These are phyloP conservation scores for Thuidium tamariscinum DNA, from an alignment of 225 moss, liverwort and hornwort genomes.

Conservation along the genomic window DNA sequence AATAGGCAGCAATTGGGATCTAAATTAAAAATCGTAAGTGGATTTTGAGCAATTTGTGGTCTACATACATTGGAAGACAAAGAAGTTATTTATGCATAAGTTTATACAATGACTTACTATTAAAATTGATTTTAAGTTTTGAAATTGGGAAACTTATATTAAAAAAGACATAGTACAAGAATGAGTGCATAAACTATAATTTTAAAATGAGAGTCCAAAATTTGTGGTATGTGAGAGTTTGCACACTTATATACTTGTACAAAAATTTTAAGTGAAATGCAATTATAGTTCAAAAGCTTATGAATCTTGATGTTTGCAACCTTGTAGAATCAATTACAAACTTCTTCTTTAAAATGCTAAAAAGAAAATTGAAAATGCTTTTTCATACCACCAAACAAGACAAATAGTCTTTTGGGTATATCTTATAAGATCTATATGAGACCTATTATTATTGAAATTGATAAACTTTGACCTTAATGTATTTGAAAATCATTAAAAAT, in stretches of 20 bases:
- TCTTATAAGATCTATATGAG: neutral
- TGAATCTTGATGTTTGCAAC: neutral
- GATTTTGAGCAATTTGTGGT: too few species aligned
- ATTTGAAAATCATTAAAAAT: neutral
- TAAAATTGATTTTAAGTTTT: too few species aligned
- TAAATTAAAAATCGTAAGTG: too few species aligned
- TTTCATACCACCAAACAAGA: neutral
- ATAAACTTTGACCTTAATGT: neutral
- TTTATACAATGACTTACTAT: too few species aligned
- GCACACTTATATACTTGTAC: too few species aligned
- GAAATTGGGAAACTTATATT: too few species aligned
- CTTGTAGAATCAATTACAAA: neutral
- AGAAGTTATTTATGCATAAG: too few species aligned
- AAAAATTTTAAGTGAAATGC: neutral
- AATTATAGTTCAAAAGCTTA: neutral
- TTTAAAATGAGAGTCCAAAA: too few species aligned
- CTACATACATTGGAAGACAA: fast-evolving
- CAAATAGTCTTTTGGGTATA: neutral
- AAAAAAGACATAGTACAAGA: too few species aligned
- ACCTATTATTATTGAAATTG: fast-evolving
- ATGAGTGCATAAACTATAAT: too few species aligned
- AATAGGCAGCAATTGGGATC: too few species aligned
- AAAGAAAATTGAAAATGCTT: neutral
- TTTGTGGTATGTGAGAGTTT: too few species aligned
- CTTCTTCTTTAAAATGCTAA: neutral